Conservation (phyloP, 2,329 filamentous ascomycete genomes). For the Colletotrichum spaethianum region DNA sequence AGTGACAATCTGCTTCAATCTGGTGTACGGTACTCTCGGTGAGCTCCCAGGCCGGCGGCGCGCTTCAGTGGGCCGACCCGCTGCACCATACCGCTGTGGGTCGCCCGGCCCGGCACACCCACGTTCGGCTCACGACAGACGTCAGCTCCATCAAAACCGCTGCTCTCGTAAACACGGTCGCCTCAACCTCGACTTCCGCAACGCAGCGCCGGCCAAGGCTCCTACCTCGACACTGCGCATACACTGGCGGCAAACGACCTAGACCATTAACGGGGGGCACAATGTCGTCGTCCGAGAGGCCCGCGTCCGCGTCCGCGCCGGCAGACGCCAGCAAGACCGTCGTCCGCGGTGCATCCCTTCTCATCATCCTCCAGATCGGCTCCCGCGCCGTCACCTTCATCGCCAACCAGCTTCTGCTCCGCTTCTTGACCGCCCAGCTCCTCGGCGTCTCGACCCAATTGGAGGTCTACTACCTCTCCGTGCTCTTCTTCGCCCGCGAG, state of each 20-base stretch:
- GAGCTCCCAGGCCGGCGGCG: background rate
- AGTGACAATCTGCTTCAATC: background rate
- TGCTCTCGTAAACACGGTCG: slow-evolving; percentile 22
- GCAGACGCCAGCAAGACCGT: slow-evolving; percentile 46
- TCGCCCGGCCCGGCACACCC: slow-evolving; percentile 15
- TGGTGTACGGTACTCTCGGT: background rate
- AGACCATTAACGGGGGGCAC: background rate
- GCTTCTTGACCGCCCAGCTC: slow-evolving; percentile 87
- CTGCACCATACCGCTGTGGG: slow-evolving; percentile 23
- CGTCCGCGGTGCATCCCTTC: slow-evolving; percentile 83
- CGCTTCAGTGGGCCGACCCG: slow-evolving; percentile 16
- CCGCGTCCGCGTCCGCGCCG: background rate
- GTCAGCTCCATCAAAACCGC: slow-evolving; percentile 6
- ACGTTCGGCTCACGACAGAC: slow-evolving; percentile 9
- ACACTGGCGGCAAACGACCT: background rate
- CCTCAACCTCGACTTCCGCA: slow-evolving; percentile 11
- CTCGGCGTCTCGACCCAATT: slow-evolving; percentile 91
- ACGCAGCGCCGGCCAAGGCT: background rate
- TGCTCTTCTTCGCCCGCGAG: slow-evolving; percentile 96
- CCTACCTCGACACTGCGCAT: background rate
- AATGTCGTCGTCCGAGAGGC: slow-evolving; percentile 17
- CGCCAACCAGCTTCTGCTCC: slow-evolving; percentile 91
- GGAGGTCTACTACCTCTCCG: slow-evolving; percentile 91
- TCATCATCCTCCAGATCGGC: slow-evolving; percentile 88
- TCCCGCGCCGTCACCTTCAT: slow-evolving; percentile 92